Conservation (phyloP, 257 asterid genomes). For the Ophiorrhiza pumila region DNA sequence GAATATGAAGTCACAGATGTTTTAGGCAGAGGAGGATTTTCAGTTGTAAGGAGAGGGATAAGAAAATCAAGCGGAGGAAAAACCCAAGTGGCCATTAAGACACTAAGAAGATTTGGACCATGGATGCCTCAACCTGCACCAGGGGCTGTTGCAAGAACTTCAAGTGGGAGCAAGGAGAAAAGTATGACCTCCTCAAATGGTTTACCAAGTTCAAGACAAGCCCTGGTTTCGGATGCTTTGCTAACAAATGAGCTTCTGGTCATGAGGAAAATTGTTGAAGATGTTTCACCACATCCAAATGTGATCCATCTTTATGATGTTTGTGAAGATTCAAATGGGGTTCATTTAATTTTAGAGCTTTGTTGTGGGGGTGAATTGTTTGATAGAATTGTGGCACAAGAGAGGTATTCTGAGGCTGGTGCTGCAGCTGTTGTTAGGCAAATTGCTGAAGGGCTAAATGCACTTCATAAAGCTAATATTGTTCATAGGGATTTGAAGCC, state of each 20-base stretch:
- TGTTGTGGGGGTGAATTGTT: constrained; percentile 83
- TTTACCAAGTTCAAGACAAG: constrained; percentile 30
- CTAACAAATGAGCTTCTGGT: constrained; percentile 72
- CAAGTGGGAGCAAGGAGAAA: not conserved
- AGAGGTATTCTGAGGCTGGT: constrained; percentile 56
- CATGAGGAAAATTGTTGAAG: constrained; percentile 77
- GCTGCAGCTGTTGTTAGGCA: constrained; percentile 75
- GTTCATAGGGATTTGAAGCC: constrained; percentile 87
- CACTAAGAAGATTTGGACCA: constrained; percentile 51
- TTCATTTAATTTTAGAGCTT: constrained; percentile 69
- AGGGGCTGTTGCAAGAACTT: not conserved
- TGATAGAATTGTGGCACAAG: constrained; percentile 69
- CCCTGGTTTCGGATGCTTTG: constrained; percentile 56
- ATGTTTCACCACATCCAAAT: constrained; percentile 77
- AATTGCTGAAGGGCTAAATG: constrained; percentile 60
- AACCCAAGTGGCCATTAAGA: constrained; percentile 63
- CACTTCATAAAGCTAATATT: constrained; percentile 53
- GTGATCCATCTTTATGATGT: constrained; percentile 74
- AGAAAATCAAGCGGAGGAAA: constrained; percentile 27
- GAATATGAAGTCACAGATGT: constrained; percentile 69
- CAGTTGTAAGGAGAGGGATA: constrained; percentile 64
- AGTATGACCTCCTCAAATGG: not conserved
- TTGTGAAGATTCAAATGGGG: constrained; percentile 57
- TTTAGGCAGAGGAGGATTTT: constrained; percentile 81
- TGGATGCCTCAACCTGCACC: constrained; percentile 20